Base-by-base conservation (phyloP, 1,284 basidiomycete genomes). In the Dichomitus squalens region DNA sequence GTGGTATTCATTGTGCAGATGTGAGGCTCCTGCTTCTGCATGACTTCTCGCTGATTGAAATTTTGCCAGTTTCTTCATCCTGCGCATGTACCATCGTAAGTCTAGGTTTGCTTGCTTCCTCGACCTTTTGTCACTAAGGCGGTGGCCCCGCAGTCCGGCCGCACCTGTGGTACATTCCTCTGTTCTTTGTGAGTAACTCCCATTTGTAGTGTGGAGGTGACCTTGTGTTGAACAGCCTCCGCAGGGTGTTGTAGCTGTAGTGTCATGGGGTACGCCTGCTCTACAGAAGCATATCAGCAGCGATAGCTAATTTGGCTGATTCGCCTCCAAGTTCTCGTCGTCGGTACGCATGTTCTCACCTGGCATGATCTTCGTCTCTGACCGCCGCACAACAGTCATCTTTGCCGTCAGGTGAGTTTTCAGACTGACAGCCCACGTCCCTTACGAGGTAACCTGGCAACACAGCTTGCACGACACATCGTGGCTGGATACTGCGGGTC, bases 11-110 rank as follows among this genome's bases (percentile, higher is more conserved):
- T 64, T 11, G 62, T 57, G 25, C 62, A 64, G n/a, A 27, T 64
- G 62, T 64, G 23, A 38, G 59, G 18, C 5, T 5, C n/a, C 5
- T 14, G 9, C 0, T 35, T 7, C 18, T 36, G 3, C 2, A 20
- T 23, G 2, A 11, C 16, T 12, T 36, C 27, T 31, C 8, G 2
- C 18, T 4, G 14, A 14, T 12, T 41, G 16, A 53, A 25, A 12
- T 7, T 25, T 18, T 1, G 5, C 5, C 18, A 64, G 62, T 9
- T 64, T 64, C 57, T 64, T 59, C 35, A 48, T 64, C 3, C 14
- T 52, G n/a, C 62, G 62, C 4, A 64, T 64, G 16, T 53, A 57
- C 11, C 54, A 57, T 11, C 52, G 62, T 64, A 4, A 27, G 62
- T 48, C 6, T 8, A 4, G 18, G 12, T n/a, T 31, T 23, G 2